These are phyloP conservation scores for Pezicula rhizophila DNA, from an alignment of 2,329 filamentous ascomycete species.

Conservation along the genomic window DNA sequence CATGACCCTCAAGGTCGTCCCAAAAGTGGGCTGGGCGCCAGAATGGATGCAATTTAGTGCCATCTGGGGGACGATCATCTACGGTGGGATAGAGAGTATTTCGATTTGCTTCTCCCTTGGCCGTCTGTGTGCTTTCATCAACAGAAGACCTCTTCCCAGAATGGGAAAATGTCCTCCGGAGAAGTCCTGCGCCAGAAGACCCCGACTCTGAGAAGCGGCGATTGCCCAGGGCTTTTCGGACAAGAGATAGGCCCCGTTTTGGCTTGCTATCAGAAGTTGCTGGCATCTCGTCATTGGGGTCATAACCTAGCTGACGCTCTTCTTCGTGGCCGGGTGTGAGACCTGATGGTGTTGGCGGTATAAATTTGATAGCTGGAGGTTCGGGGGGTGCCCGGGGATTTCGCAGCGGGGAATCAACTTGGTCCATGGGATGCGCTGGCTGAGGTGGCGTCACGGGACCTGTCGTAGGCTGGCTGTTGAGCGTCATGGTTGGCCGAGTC, in stretches of 20 bases:
- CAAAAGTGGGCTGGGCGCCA: slow-evolving; percentile 51
- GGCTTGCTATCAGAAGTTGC: slow-evolving; percentile 35
- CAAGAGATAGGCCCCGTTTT: slow-evolving; percentile 41
- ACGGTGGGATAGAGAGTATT: slow-evolving; percentile 33
- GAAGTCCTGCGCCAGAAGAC: slow-evolving; percentile 44
- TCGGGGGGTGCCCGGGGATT: slow-evolving; percentile 56
- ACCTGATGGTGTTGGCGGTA: slow-evolving; percentile 56
- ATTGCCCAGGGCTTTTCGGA: slow-evolving; percentile 47
- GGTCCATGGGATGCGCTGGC: slow-evolving; percentile 39
- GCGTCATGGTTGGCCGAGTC: slow-evolving; percentile 12
- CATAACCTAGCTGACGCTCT: slow-evolving; percentile 46
- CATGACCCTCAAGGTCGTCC: slow-evolving; percentile 33
- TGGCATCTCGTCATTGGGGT: slow-evolving; percentile 37
- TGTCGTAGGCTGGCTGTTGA: slow-evolving; percentile 31
- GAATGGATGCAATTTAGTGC: slow-evolving; percentile 51
- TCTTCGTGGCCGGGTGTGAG: slow-evolving; percentile 49
- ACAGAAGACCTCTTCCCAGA: slow-evolving; percentile 12
- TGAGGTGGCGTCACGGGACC: slow-evolving; percentile 48
- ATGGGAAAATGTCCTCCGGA: slow-evolving; percentile 36
- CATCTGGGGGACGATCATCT: slow-evolving; percentile 43
- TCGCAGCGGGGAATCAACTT: slow-evolving; percentile 55
- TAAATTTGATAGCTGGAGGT: slow-evolving; percentile 53
- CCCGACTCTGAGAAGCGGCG: slow-evolving; percentile 44
- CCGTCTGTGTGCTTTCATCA: slow-evolving; percentile 20
- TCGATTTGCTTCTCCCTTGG: slow-evolving; percentile 19